Base-by-base conservation (phyloP, 495 filamentous ascomycete species). In the Tuber microsphaerosporum region DNA sequence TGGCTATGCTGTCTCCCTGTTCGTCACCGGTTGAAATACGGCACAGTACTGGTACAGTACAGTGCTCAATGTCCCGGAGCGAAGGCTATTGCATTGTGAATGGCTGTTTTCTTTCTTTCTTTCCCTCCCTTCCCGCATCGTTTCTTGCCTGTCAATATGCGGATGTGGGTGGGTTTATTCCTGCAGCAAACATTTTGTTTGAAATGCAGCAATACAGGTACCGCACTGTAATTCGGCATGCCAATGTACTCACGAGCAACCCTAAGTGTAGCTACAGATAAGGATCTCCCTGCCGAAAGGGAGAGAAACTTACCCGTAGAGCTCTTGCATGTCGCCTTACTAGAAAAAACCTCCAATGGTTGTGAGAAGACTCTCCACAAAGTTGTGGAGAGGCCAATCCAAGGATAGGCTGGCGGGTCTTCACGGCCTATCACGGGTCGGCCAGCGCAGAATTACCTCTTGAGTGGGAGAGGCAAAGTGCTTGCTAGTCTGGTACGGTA, bases 281-380 rank as follows among this genome's bases (percentile, higher is more conserved):
- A 73, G 75, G 61, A 44, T 51, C 73, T 19, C 71, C 70, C 71
- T 78, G 71, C 74, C 45, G 74, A 76, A 78, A 73, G 10, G 71
- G 65, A 42, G 43, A 34, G 37, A 19, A 72, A 65, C 22, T 43
- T 77, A 5, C 39, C 39, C 39, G 39, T 41, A 19, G 43, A 70
- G 44, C 61, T 69, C 65, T 72, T 56, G 69, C 46, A 69, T n/a
- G 56, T 72, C 20, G 39, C 39, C 41, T 56, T 19, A 14, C 71
- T 61, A 17, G 22, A 41, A 69, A 72, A 77, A 4, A 41, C 43
- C 70, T 37, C n/a, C 39, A 77, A 51, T 75, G 72, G 69, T 72
- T 71, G 70, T 72, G 42, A 22, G 22, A 12, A 70, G 34, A 16
- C 39, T 69, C 41, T 74, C 41, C n/a, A 73, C 69, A 34, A n/a